Evolutionary conservation across 495 filamentous ascomycete species (phyloP).

Genomic region (Opeltia flavorubescens): DNA sequence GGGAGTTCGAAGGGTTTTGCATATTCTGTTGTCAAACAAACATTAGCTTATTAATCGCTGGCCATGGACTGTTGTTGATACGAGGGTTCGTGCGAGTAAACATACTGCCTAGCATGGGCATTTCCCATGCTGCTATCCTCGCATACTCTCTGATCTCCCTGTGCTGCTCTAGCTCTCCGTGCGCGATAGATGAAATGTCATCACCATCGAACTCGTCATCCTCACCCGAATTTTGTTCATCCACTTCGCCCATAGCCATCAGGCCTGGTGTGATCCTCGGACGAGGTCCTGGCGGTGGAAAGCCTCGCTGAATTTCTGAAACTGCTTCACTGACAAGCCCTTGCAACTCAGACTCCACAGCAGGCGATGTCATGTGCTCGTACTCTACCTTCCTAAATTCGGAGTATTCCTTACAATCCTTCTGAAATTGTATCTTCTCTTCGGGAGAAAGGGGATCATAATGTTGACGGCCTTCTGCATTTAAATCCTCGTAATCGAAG

Average conservation of each 20-base stretch:
- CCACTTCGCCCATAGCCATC: constrained; percentile 40
- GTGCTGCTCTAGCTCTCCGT: constrained; percentile 78
- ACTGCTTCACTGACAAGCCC: constrained; percentile 3
- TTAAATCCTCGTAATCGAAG: constrained; percentile 19
- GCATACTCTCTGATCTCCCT: constrained; percentile 82
- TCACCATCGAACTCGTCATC: constrained; percentile 57
- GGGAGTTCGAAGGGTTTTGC: constrained; percentile 70
- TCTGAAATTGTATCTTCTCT: constrained; percentile 24
- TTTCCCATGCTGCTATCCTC: constrained; percentile 83
- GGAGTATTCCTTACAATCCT: no score
- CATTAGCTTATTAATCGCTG: not conserved
- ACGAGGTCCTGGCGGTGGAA: not conserved
- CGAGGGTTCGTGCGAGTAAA: constrained; percentile 1
- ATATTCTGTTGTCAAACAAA: constrained; percentile 39
- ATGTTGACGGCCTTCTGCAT: constrained; percentile 27
- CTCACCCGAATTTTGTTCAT: constrained; percentile 34
- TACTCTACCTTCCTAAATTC: constrained; percentile 8
- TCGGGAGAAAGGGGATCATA: constrained; percentile 35
- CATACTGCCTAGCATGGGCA: constrained; percentile 81
- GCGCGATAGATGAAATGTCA: constrained; percentile 66
- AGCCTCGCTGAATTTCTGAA: constrained; percentile 2
- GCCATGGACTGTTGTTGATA: not conserved
- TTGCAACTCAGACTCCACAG: constrained; percentile 12
- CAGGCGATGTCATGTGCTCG: constrained; percentile 12
- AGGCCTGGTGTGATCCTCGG: constrained; percentile 21